Base-by-base conservation (phyloP, 305 asterid species). In the Petunia hybrid region DNA sequence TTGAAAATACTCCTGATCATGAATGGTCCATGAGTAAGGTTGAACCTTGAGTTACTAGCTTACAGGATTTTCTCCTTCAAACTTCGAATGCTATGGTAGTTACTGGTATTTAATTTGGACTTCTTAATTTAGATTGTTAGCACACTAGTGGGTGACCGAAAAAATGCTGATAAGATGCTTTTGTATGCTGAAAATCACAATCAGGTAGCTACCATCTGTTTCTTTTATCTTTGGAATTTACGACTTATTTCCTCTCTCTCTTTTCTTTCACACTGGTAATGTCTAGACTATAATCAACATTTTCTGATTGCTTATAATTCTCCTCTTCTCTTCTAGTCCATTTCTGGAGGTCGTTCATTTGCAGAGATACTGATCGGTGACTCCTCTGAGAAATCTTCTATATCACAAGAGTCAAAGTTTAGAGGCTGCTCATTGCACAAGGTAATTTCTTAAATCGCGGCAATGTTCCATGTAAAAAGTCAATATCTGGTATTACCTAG, bases 11-110 rank as follows among this genome's bases (percentile, higher is more conserved):
- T 81, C 97, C 95, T 31, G 97, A 94, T 43, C 89, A 85, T 80
- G 91, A 91, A 84, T 95, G 99, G 99, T 91, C 91, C 91, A 94
- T 95, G 98, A 91, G 89, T 88, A 89, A 95, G 99, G 99, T 95
- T 80, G 91, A 66, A 75, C 79, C 36, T 66, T 51, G 46, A 3
- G 1, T 69, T 71, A 14, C 69, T 14, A 22, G 61, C 59, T 71
- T 36, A 10, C 62, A 48, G 5, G 78, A 73, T 66, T 80, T n/a
- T 62, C 70, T 82, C 80, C 12, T 81, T 59, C 59, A 45, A 73
- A 39, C 80, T 80, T 86, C 10, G 53, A 71, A 71, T 48, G 78
- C 35, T 35, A 48, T 71, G 13, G 62, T 71, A 48, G 45, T 71
- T 71, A 3, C 13, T 48, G 78, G 61, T 12, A 6, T 71, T 70